Conservation (phyloP, 2,329 filamentous ascomycete species). For the Pestalotiopsis sp. region DNA sequence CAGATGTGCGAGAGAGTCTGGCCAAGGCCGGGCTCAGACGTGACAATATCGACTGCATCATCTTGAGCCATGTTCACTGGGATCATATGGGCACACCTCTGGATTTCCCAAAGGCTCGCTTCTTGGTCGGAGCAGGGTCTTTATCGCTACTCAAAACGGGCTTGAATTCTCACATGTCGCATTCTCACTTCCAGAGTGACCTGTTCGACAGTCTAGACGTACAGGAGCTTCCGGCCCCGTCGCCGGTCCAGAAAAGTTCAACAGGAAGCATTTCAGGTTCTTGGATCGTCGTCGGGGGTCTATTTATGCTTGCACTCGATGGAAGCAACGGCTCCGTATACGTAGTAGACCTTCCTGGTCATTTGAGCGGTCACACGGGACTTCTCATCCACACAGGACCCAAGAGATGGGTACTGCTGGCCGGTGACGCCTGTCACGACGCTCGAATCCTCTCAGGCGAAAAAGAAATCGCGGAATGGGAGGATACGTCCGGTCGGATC, state of each 20-base stretch:
- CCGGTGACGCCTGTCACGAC: conserved; percentile 58
- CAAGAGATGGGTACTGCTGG: conserved; percentile 48
- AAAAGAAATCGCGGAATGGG: conserved; percentile 49
- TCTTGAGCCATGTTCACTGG: conserved; percentile 59
- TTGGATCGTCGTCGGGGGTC: background rate
- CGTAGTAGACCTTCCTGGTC: conserved; percentile 52
- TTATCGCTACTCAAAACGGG: conserved; percentile 40
- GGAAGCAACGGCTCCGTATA: conserved; percentile 45
- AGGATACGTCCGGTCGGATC: background rate
- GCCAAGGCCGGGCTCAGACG: background rate
- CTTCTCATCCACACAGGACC: conserved; percentile 43
- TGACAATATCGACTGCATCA: conserved; percentile 30
- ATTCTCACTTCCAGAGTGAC: conserved; percentile 28
- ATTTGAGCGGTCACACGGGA: conserved; percentile 54
- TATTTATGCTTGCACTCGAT: conserved; percentile 45
- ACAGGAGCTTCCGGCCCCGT: conserved; percentile 37
- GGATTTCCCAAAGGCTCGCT: conserved; percentile 50
- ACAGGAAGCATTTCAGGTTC: background rate
- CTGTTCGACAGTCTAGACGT: conserved; percentile 36
- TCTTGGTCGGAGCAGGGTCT: conserved; percentile 53
- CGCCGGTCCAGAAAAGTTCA: conserved; percentile 15
- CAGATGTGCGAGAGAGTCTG: background rate
- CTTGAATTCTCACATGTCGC: conserved; percentile 14
- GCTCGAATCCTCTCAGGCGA: conserved; percentile 51
- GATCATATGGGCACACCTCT: conserved; percentile 59